Evolutionary conservation across 371 early-diverging fungal species (phyloP), one percentile per base, ranked within the genome.

Genomic region (Conidiobolus incongruus): DNA sequence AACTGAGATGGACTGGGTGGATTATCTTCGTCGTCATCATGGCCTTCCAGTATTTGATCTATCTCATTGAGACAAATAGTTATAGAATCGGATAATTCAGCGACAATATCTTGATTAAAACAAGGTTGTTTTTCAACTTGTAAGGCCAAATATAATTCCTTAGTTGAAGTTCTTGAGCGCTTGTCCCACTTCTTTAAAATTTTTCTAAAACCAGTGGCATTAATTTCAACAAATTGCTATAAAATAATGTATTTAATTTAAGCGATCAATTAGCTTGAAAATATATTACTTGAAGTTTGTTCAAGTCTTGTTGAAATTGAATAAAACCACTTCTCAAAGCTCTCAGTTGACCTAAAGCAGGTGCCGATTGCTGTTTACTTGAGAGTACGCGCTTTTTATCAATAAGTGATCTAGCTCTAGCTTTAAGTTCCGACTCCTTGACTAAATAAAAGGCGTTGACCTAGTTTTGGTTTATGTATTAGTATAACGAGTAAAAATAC

Each of bases 111-210:
- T 40, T 77, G 73, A 56, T 90, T 88, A 60, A 94, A 94, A 56
- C 88, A 88, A 1, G 92, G 88, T 57, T 92, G 94, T 33, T 92
- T 75, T 46, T 90, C 90, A 33, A 92, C 70, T 52, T 95, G 94
- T 5, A 91, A 75, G 1, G 88, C 74, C 11, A 95, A 68, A 51
- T 92, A 94, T 19, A 92, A 68, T 52, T 95, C 93, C 57, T 92
- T 92, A 13, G 88, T 93, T 19, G 75, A 78, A 1, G 86, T 81
- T 59, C 88, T 87, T 16, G 85, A 77, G 17, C 91, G 79, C 61
- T 95, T 95, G 65, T 95, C 96, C 87, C 88, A 95, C 56, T 95
- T 95, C 51, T 95, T 95, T 40, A 95, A 56, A 36, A 95, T 95
- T 66, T 95, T 95, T 20, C 89, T 60, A 51, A 95, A 93, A 0